These are phyloP conservation scores for Neurospora discreta DNA, from an alignment of 495 filamentous ascomycete species.

Conservation along the genomic window DNA sequence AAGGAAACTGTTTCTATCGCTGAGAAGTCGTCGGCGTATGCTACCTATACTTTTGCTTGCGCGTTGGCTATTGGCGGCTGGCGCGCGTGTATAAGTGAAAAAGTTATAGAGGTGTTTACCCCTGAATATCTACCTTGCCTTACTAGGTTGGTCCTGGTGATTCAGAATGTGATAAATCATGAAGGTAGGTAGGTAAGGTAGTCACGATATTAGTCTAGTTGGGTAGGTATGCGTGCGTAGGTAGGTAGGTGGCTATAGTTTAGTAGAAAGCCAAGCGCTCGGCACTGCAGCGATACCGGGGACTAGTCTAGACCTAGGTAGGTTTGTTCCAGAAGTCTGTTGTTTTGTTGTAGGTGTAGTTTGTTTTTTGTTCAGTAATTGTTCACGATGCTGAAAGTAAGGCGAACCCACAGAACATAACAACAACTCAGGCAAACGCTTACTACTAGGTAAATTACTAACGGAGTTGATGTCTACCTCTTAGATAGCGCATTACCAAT, in stretches of 20 bases:
- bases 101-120: background rate
- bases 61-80: background rate
- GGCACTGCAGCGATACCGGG: background rate
- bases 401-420: background rate
- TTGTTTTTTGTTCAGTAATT: background rate
- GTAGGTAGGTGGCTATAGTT: background rate
- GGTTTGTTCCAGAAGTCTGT: background rate
- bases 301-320: too few species aligned
- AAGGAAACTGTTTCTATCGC: too few species aligned
- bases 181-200: background rate
- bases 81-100: background rate
- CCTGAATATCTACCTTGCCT: background rate
- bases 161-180: background rate
- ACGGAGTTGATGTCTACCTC: background rate
- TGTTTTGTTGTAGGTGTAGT: too few species aligned
- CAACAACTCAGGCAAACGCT: background rate
- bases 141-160: background rate
- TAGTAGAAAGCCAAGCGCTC: background rate
- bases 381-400: background rate
- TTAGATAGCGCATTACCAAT: background rate
- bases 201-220: background rate
- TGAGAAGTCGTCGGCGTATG: too few species aligned
- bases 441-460: background rate
- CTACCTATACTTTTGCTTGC: too few species aligned
- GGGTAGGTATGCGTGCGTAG: too few species aligned